Percentiles rank a stretch among this genome's conserved stretches.
Evolutionary conservation across 805 yeast genomes (phyloP).

Genomic region (Wickerhamiella sergipiensis): DNA sequence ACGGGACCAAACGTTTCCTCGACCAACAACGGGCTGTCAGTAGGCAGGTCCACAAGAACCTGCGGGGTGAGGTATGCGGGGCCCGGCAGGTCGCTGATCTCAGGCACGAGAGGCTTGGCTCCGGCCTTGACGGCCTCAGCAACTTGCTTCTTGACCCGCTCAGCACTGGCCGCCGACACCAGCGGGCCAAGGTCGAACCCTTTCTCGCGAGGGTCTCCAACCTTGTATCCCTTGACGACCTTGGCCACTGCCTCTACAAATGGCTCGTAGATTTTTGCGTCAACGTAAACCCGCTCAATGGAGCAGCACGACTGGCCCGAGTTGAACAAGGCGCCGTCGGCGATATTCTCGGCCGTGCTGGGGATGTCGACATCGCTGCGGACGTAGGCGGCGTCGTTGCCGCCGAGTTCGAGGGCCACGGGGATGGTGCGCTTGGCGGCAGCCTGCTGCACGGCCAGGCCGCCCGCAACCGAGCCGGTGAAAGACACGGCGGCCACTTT

Average conservation of each 20-base stretch:
- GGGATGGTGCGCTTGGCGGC: constrained; percentile 65
- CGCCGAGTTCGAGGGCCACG: constrained; percentile 78
- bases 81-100: constrained; percentile 63
- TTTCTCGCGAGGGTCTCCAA: constrained; percentile 70
- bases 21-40: constrained; percentile 49
- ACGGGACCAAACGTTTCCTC: constrained; percentile 91
- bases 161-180: constrained; percentile 38
- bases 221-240: constrained; percentile 39
- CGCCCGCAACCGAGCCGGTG: constrained; percentile 81
- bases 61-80: constrained; percentile 67
- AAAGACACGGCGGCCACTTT: constrained; percentile 68
- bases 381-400: constrained; percentile 79
- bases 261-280: constrained; percentile 40
- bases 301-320: constrained; percentile 93
- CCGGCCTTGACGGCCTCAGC: constrained; percentile 39
- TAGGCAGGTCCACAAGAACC: constrained; percentile 61
- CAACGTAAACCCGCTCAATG: constrained; percentile 77
- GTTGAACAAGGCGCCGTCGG: constrained; percentile 71
- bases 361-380: constrained; percentile 58
- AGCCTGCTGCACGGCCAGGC: constrained; percentile 52
- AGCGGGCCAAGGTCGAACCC: constrained; percentile 55
- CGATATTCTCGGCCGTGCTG: constrained; percentile 50
- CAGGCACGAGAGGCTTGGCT: constrained; percentile 32
- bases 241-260: constrained; percentile 44
- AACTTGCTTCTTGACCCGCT: constrained; percentile 33